Base-by-base conservation (phyloP, 1,284 basidiomycete genomes). In the Leccinum subrobustum region DNA sequence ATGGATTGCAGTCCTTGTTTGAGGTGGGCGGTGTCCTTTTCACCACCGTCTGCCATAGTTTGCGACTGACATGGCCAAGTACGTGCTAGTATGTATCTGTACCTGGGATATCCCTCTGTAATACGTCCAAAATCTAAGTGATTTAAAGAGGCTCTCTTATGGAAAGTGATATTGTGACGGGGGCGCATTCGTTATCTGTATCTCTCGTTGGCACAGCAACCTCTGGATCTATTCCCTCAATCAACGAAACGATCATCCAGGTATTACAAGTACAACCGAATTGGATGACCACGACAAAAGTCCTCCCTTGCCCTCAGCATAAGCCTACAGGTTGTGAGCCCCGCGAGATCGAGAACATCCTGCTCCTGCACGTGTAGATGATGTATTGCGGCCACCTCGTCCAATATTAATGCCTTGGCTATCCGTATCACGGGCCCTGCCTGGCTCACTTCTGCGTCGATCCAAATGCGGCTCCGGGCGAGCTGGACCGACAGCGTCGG, bases 11-110 rank as follows among this genome's bases (percentile, higher is more conserved):
- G 78, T 87, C 85, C 81, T 83, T 76, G 88, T 91, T 90, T 91
- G 88, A 91, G 86, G 88, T 76, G 75, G 77, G 78, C 78, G 75
- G 81, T 79, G 81, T 78, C 44, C 64, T 60, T 67, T 58, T 61
- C 58, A 85, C 83, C 81, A 78, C 76, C 76, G 76, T 79, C 78
- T 82, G 86, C 84, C 85, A 90, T 90, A 89, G 82, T 84, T 78
- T 83, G 80, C 65, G 84, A 86, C 81, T 70, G 64, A 89, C 82
- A 89, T 72, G n/a, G 54, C 48, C 25, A 29, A 14, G 52, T 16
- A 48, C 57, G 11, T 29, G 16, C 25, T 18, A 7, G 39, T 44
- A 47, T n/a, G 20, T 29, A 44, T 35, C 37, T 7, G 16, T 18
- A 7, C 16, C 1, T 56, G 16, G 3, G 23, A 18, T 31, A 35